phyloP scores from a whole-genome alignment of 2,329 filamentous ascomycete species.

The Fusarium burgessii region DNA sequence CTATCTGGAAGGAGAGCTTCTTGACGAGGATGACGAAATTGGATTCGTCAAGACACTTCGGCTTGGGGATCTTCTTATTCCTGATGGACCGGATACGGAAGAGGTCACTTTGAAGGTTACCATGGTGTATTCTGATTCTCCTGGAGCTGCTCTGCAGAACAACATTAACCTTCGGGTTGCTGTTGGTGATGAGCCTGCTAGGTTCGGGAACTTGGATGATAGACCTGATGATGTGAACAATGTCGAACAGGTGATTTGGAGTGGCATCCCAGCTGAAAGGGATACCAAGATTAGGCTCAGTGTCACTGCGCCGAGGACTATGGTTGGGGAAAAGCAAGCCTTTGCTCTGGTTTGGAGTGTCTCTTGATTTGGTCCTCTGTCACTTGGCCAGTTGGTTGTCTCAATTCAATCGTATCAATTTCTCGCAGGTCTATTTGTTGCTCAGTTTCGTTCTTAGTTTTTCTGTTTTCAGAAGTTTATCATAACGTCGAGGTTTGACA shows the following conservation, averaged over 20 bases:
- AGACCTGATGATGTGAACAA: not conserved
- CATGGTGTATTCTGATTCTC: not conserved
- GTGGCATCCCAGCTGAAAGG: not conserved
- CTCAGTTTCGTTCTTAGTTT: too few species aligned
- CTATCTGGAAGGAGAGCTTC: not conserved
- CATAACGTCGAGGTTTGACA: too few species aligned
- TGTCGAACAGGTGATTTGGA: not conserved
- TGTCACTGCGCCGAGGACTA: not conserved
- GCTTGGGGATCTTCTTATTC: not conserved
- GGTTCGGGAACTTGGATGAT: not conserved
- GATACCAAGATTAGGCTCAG: not conserved
- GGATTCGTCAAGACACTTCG: not conserved
- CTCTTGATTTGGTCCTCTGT: not conserved
- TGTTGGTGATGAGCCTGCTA: not conserved
- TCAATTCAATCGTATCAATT: too few species aligned
- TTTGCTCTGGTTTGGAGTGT: not conserved
- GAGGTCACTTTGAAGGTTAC: not conserved
- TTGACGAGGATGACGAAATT: rapidly evolving
- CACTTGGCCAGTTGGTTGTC: too few species aligned
- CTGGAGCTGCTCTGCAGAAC: not conserved
- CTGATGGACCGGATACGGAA: not conserved
- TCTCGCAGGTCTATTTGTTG: too few species aligned
- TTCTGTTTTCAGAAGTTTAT: too few species aligned
- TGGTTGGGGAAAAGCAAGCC: not conserved
- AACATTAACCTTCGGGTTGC: not conserved